Base-by-base conservation (phyloP, 208 protist species). In the Trypanosoma lewisi region DNA sequence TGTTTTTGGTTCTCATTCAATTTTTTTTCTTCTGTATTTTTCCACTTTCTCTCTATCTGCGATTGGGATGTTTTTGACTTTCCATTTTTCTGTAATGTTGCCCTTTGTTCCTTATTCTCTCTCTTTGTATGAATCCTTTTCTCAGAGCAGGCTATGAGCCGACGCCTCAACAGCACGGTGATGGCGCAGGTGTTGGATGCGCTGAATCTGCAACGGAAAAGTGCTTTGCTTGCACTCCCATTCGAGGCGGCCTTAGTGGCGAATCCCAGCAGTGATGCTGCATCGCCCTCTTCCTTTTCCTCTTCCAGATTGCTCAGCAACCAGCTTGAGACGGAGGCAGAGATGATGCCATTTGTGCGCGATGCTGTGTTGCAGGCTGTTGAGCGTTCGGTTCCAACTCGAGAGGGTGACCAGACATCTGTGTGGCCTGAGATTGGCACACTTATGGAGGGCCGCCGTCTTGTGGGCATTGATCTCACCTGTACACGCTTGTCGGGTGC, bases 391-490 rank as follows among this genome's bases (percentile, higher is more conserved):
- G 5, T 41, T 17, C 37, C 23, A 21, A 31, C 17, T 17, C 2
- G 25, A 31, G 42, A 21, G 12, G 27, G 34, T 17, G 11, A 53
- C 19, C 25, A 57, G 36, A n/a, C 12, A 49, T 36, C 71, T 67
- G 50, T 36, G 51, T 45, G 68, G 6, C 66, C 21, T 39, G 77
- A 82, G 55, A 54, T 90, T 17, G 85, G 88, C 9, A 65, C 75
- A 8, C 63, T 76, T 8, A 63, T 95, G 42, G 85, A 95, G 68
- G 85, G 88, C 2, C 74, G 85, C 9, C 74, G 80, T 50, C 73
- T 95, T 31, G 60, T 62, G 4, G 50, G 53, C 2, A 45, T 95
- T 45, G 66, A 91, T 65, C 75, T 95, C 19, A 57, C 74, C 36
- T 78, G 77, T 12, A 50, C 59, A 19, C 67, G 66, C 28, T 44